Evolutionary conservation across 1,284 basidiomycete genomes (phyloP).

Genomic region (Hortiboletus rubellus): DNA sequence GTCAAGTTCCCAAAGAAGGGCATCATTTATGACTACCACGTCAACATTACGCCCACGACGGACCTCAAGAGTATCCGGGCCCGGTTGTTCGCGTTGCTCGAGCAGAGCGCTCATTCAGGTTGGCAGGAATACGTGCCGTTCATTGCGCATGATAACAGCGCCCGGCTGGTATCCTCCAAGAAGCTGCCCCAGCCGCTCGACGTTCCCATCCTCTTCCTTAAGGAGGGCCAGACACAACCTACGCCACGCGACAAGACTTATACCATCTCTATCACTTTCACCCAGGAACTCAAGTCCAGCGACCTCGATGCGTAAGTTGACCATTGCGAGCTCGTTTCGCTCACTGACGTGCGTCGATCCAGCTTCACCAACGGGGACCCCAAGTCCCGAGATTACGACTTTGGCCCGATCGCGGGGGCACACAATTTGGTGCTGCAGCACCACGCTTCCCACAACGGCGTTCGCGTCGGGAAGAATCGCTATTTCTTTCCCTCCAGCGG

Average conservation of each 20-base stretch:
- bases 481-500: slow-evolving; percentile 55
- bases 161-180: slow-evolving; percentile 56
- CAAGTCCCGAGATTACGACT: slow-evolving; percentile 45
- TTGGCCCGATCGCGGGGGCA: slow-evolving; percentile 56
- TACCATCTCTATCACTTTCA: slow-evolving; percentile 50
- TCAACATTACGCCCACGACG: slow-evolving; percentile 54
- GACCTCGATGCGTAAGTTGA: slow-evolving; percentile 51
- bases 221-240: slow-evolving; percentile 53
- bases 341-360: background rate
- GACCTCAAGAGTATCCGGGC: slow-evolving; percentile 47
- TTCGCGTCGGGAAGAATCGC: slow-evolving; percentile 59
- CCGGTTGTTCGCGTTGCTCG: slow-evolving; percentile 62
- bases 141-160: slow-evolving; percentile 63
- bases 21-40: slow-evolving; percentile 58
- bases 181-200: slow-evolving; percentile 57
- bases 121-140: slow-evolving; percentile 44
- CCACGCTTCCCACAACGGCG: slow-evolving; percentile 51
- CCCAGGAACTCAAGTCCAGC: slow-evolving; percentile 44
- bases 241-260: slow-evolving; percentile 47
- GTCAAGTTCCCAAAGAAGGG: slow-evolving; percentile 47
- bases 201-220: slow-evolving; percentile 50
- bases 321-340: background rate
- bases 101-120: slow-evolving; percentile 39
- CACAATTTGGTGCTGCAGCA: slow-evolving; percentile 66
- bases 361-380: slow-evolving; percentile 56